Base-by-base conservation (phyloP, 1,139 yeast species). In the Ogataea hybrid region DNA sequence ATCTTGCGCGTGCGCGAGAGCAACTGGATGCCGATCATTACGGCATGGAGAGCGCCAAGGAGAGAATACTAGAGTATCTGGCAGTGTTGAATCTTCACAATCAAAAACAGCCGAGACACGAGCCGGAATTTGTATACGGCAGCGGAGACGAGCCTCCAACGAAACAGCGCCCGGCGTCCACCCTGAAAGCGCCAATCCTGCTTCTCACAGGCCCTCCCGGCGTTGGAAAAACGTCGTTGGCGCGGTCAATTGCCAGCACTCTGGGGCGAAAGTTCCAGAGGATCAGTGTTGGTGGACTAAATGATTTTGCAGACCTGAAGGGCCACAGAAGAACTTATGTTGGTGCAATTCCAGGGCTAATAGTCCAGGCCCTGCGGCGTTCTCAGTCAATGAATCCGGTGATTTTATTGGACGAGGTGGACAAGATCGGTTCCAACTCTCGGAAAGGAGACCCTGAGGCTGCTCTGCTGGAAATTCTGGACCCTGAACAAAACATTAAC, bases 181-280 rank as follows among this genome's bases (percentile, higher is more conserved):
- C 28, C 10, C 17, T 50, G 2, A 56, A 53, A 56, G 75, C 92
- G 6, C 92, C 95, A 21, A 87, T 88, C 37, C 70, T 90, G 35
- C 73, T 88, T 64, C 70, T 90, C 46, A 89, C 89, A 3, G 97
- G 97, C 0, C 97, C 97, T 8, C 97, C 97, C 0, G 97, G 97
- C 35, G 95, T 89, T 6, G 97, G 97, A 31, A 89, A 89, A 61
- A 89, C 97, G 0, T 86, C 96, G 3, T 70, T 89, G 47, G 96
- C 96, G 3, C 82, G 82, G 58, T 84, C 95, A 0, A 80, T 89
- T 41, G 96, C 97, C 2, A 70, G 74, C n/a, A 78, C 95, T 2
- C 67, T 89, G 48, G 85, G 85, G 3, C 72, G 96, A 43, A 78
- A 81, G 52, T 86, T 88, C 60, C 95, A 88, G 63, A 71, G 96